A percentile compares a stretch with the other conserved stretches of the same genome.
Evolutionary conservation across 805 yeast genomes (phyloP).

Genomic region (Myxozyma geophila): DNA sequence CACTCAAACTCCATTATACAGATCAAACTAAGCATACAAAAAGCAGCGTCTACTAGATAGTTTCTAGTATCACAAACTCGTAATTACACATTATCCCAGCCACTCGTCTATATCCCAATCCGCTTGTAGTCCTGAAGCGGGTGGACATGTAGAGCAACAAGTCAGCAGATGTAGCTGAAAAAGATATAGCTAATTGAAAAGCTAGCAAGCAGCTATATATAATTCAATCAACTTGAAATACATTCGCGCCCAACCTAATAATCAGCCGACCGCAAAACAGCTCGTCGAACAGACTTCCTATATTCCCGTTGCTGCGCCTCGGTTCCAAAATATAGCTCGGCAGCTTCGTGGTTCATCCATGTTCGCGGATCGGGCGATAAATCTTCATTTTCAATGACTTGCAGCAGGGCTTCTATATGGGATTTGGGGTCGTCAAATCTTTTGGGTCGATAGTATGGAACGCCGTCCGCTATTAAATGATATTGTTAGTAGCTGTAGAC

Average conservation of each 20-base stretch:
- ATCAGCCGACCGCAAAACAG: conserved; percentile 22
- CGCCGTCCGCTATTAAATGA: conserved; percentile 15
- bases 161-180: too few species aligned
- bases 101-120: too few species aligned
- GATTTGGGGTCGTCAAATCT: conserved; percentile 15
- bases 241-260: conserved; percentile 1
- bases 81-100: too few species aligned
- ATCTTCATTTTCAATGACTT: conserved; percentile 10
- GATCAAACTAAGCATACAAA: too few species aligned
- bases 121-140: too few species aligned
- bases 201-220: too few species aligned
- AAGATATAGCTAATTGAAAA: too few species aligned
- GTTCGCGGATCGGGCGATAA: conserved; percentile 30
- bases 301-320: conserved; percentile 15
- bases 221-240: too few species aligned
- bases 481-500: not conserved
- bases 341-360: conserved; percentile 29
- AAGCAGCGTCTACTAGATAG: too few species aligned
- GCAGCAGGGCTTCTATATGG: conserved; percentile 20
- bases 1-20: too few species aligned
- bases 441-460: conserved; percentile 20
- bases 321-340: conserved; percentile 19
- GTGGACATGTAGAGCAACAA: too few species aligned
- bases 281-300: conserved; percentile 11
- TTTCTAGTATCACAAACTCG: too few species aligned